These are phyloP conservation scores for Pyricularia sp. DNA, from an alignment of 2,329 filamentous ascomycete genomes.

Conservation along the genomic window DNA sequence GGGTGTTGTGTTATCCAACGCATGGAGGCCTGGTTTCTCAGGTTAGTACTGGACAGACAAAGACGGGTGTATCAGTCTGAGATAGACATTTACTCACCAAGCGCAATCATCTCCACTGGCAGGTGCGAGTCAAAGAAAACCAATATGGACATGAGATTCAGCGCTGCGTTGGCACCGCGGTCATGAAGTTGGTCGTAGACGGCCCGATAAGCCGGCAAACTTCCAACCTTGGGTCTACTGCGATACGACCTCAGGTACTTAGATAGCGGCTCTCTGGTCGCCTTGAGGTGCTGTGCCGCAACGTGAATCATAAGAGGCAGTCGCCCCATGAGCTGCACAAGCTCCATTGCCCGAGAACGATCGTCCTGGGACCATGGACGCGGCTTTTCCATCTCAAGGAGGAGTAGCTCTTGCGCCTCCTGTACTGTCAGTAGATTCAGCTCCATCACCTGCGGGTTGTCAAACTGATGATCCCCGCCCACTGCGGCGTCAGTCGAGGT, in stretches of 20 bases:
- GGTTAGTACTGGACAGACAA: not conserved
- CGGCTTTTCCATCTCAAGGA: slow-evolving; percentile 52
- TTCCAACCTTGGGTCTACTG: slow-evolving; percentile 43
- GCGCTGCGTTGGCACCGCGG: slow-evolving; percentile 38
- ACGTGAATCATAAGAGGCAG: slow-evolving; percentile 61
- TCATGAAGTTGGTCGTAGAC: slow-evolving; percentile 39
- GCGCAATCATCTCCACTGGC: slow-evolving; percentile 54
- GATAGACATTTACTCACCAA: slow-evolving; percentile 30
- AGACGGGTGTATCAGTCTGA: not conserved
- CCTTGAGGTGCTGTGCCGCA: slow-evolving; percentile 51
- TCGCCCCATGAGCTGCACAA: slow-evolving; percentile 55
- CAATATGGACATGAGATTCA: slow-evolving; percentile 56
- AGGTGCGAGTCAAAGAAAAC: slow-evolving; percentile 57
- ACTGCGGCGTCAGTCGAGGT: slow-evolving; percentile 54
- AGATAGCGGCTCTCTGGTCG: slow-evolving; percentile 50
- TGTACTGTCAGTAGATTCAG: slow-evolving; percentile 43
- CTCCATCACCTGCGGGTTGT: slow-evolving; percentile 47
- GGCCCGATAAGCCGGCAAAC: slow-evolving; percentile 34
- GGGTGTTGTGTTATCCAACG: slow-evolving; percentile 33
- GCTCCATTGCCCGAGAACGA: slow-evolving; percentile 43
- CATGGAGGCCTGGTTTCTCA: slow-evolving; percentile 26
- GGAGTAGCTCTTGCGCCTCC: slow-evolving; percentile 51
- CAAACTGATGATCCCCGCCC: slow-evolving; percentile 45
- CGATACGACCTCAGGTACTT: slow-evolving; percentile 50
- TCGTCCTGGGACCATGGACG: slow-evolving; percentile 45